Evolutionary conservation across 345 rosid species (phyloP).

Genomic region (Gynandropsis gynandra): DNA sequence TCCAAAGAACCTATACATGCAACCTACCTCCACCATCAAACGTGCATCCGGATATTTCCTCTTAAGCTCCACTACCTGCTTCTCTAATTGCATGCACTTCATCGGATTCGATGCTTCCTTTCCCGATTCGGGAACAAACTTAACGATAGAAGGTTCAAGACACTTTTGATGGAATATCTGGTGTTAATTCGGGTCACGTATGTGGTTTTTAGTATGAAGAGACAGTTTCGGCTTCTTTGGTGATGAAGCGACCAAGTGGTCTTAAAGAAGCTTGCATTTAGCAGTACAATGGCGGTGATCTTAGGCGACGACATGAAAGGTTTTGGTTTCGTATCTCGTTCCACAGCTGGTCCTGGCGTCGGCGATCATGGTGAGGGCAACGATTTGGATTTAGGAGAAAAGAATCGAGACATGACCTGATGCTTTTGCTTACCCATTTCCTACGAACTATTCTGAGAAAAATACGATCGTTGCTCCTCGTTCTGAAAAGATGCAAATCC

Average conservation of each 20-base stretch:
- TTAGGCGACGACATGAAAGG: too few species aligned
- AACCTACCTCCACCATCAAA: constrained; percentile 91
- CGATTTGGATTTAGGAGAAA: constrained; percentile 63
- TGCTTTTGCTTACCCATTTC: constrained; percentile 75
- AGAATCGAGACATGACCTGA: constrained; percentile 79
- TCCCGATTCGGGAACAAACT: constrained; percentile 7
- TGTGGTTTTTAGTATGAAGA: constrained; percentile 42
- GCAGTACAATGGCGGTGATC: too few species aligned
- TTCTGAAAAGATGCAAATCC: too few species aligned
- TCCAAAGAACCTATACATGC: constrained; percentile 82
- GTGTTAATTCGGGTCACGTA: constrained; percentile 40
- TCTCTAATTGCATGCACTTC: constrained; percentile 76
- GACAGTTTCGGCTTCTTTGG: constrained; percentile 48
- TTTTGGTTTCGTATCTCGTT: too few species aligned
- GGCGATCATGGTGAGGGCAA: too few species aligned
- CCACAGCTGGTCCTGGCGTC: too few species aligned
- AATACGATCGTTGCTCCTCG: too few species aligned
- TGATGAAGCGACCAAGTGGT: constrained; percentile 32
- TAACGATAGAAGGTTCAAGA: constrained; percentile 18
- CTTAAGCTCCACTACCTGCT: too few species aligned
- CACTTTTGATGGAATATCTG: constrained; percentile 38
- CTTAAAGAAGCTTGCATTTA: constrained; percentile 64
- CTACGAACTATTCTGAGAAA: neutral
- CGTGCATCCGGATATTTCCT: constrained; percentile 57
- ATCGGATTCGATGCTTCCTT: constrained; percentile 12